Base-by-base conservation (phyloP, 495 filamentous ascomycete genomes). In the Peziza echinospora region DNA sequence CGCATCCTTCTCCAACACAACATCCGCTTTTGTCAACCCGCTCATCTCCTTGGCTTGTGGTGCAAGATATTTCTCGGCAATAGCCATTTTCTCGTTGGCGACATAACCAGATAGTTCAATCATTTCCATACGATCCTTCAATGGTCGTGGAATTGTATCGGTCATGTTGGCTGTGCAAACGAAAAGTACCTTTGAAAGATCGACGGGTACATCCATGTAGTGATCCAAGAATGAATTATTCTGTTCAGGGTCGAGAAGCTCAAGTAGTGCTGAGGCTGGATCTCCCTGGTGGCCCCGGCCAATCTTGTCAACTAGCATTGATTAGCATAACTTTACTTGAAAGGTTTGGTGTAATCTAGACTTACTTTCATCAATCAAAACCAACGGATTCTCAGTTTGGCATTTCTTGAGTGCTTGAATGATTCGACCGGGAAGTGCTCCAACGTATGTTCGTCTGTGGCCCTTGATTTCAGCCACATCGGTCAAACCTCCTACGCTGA, bases 401-500 rank as follows among this genome's bases (percentile, higher is more conserved):
- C 89, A 94, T 62, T 96, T 96, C 75, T 99, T 99, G 47, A 99
- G 67, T 21, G 91, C 91, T 64, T 96, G 91, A 50, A 96, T 96
- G 60, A 96, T 91, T 43, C 91, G 79, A 21, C 91, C 91, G 22
- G 91, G 91, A 39, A 99, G 66, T 39, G 91, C 91, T 47, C 91
- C 91, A 45, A 99, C 87, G 57, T 99, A 99, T 9, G 91, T 99
- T 52, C 91, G 69, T 49, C 91, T 71, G 59, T 99, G 91, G 40
- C 91, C 91, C 69, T 99, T 99, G 64, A 99, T 93, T 62, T 99
- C 91, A n/a, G 91, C 89, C 52, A 96, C 91, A 65, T 99, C 91
- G 10, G 85, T 85, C 47, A 99, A 70, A 48, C 91, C 91, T 53
- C 91, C 91, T 13, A 99, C 91, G 50, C 84, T 93, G 67, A 99